phyloP scores from a whole-genome alignment of 257 asterid species.

The Galeopsis tetrahit region DNA sequence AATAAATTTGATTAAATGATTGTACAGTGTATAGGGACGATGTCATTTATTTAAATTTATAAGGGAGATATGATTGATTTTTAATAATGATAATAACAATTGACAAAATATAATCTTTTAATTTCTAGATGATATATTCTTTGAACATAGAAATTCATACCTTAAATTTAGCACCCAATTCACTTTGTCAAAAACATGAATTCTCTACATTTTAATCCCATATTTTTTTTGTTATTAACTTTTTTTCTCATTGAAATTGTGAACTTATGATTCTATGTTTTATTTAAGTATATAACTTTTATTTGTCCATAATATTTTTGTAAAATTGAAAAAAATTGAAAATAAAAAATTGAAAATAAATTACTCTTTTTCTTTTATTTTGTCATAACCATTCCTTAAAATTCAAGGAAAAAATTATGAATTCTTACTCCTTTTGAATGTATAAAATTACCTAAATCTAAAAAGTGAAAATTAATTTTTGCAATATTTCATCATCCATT shows the following conservation, averaged over 20 bases:
- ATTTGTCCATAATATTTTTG: too few relatives aligned
- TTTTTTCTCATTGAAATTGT: too few relatives aligned
- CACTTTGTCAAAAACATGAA: too few relatives aligned
- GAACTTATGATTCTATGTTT: too few relatives aligned
- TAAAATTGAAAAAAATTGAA: too few relatives aligned
- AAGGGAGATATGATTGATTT: background rate
- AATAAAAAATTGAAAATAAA: too few relatives aligned
- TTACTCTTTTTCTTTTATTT: too few relatives aligned
- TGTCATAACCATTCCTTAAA: background rate
- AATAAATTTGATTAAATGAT: background rate
- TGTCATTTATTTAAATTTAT: background rate
- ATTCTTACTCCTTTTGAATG: too few relatives aligned
- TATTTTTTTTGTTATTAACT: too few relatives aligned
- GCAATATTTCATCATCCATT: background rate
- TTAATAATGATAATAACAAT: background rate
- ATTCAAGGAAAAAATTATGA: background rate
- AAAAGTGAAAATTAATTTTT: background rate
- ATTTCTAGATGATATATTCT: background rate
- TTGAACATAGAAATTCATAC: background rate
- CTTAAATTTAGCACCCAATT: too few relatives aligned
- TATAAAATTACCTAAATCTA: background rate
- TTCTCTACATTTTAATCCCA: too few relatives aligned
- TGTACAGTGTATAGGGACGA: background rate
- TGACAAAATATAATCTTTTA: background rate
- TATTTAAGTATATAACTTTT: too few relatives aligned